Percentiles rank a stretch among this genome's conserved stretches.
Evolutionary conservation across 2,329 filamentous ascomycete species (phyloP).

Genomic region (Phyllosticta paracitricarpa): DNA sequence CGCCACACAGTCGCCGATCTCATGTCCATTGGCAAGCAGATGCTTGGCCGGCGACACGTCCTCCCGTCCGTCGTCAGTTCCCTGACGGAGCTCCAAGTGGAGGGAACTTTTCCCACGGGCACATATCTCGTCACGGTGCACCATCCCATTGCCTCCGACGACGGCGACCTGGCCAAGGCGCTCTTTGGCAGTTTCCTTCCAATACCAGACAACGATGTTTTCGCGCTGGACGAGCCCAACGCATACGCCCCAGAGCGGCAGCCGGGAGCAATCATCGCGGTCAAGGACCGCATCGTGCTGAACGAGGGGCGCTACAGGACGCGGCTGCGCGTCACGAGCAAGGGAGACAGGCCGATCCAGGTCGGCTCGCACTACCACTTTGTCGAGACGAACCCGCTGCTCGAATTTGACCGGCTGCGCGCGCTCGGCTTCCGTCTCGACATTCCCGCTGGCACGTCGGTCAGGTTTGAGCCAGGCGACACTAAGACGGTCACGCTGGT

Average conservation of each 20-base stretch:
- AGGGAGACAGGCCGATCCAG: constrained; percentile 82
- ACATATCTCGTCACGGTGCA: constrained; percentile 94
- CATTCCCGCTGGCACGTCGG: constrained; percentile 81
- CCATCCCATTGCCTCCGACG: constrained; percentile 74
- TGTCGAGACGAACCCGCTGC: constrained; percentile 82
- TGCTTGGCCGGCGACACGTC: constrained; percentile 90
- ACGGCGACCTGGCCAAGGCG: constrained; percentile 77
- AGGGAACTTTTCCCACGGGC: constrained; percentile 83
- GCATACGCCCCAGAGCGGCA: constrained; percentile 58
- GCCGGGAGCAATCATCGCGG: constrained; percentile 70
- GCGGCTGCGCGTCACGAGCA: constrained; percentile 67
- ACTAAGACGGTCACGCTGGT: constrained; percentile 83
- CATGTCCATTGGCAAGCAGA: constrained; percentile 81
- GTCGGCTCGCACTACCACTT: constrained; percentile 94
- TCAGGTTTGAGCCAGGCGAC: constrained; percentile 90
- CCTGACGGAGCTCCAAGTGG: constrained; percentile 78
- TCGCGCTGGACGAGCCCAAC: constrained; percentile 54
- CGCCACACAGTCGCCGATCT: constrained; percentile 84
- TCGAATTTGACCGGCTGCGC: constrained; percentile 75
- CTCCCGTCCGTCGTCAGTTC: constrained; percentile 70
- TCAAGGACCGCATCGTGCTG: constrained; percentile 58
- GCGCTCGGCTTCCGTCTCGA: constrained; percentile 82
- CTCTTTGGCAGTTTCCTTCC: constrained; percentile 89
- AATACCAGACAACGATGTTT: constrained; percentile 57
- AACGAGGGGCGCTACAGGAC: constrained; percentile 68